phyloP scores from a whole-genome alignment of 768 basidiomycete species.

The Tylopilus intermedius region DNA sequence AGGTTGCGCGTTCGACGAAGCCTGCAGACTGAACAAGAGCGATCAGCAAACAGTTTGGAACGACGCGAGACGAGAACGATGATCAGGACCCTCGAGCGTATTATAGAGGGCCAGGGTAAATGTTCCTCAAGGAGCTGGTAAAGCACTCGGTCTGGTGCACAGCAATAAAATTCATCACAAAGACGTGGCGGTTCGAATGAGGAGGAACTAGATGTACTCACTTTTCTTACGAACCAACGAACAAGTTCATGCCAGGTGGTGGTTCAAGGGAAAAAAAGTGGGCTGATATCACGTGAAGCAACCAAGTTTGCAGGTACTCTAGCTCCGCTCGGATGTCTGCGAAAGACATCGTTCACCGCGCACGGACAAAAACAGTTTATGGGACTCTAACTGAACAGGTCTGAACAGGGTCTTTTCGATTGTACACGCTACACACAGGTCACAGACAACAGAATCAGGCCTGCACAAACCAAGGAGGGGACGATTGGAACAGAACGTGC shows the following conservation, averaged over 20 bases:
- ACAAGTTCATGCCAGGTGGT: background rate
- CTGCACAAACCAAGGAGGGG: background rate
- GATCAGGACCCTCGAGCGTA: constrained; percentile 35
- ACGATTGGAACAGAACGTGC: constrained; percentile 2
- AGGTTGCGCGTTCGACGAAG: background rate
- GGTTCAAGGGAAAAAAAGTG: background rate
- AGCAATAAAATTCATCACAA: constrained; percentile 32
- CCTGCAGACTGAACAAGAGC: background rate
- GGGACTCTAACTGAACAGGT: too few species aligned
- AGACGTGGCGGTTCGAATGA: background rate
- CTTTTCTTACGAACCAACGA: background rate
- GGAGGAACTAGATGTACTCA: background rate
- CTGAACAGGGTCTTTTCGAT: constrained; percentile 4
- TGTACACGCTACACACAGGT: constrained; percentile 7
- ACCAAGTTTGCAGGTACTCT: too few species aligned
- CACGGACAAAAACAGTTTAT: too few species aligned
- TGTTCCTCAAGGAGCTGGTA: constrained; percentile 29
- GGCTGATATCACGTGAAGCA: background rate
- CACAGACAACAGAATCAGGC: constrained; percentile 7
- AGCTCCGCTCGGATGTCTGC: too few species aligned
- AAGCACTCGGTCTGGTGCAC: constrained; percentile 35
- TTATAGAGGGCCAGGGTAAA: constrained; percentile 27
- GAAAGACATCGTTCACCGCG: too few species aligned
- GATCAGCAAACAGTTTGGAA: constrained; percentile 1
- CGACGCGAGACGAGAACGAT: background rate